Evolutionary conservation across 177 flowering plant species (phyloP).

Genomic region (Vitis hybrid): DNA sequence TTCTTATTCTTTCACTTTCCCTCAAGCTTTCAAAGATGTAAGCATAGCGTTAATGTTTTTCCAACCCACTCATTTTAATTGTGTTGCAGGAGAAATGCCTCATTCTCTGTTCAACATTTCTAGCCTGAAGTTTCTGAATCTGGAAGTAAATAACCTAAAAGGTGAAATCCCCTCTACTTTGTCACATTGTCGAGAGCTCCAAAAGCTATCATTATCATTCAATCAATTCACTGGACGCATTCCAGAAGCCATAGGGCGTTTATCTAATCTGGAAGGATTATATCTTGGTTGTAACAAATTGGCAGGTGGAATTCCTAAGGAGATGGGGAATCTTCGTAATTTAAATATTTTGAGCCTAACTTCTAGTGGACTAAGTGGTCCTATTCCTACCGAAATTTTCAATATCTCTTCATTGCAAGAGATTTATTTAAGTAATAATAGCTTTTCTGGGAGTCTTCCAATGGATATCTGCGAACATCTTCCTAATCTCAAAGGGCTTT

Average conservation of each 20-base stretch:
- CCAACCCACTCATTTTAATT: no score
- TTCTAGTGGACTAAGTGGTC: constrained; percentile 5
- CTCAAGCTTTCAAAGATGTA: no score
- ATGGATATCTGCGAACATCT: not conserved
- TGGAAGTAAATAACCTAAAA: not conserved
- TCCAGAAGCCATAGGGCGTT: constrained; percentile 16
- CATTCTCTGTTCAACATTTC: no score
- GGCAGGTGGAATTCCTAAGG: constrained; percentile 21
- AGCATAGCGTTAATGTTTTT: no score
- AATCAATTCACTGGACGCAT: constrained; percentile 11
- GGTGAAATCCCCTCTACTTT: constrained; percentile 21
- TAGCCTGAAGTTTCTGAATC: no score
- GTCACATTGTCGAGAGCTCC: constrained; percentile 4
- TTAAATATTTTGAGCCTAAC: constrained; percentile 6
- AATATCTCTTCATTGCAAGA: not conserved
- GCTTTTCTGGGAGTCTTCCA: constrained; percentile 1
- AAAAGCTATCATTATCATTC: not conserved
- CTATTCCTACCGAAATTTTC: constrained; percentile 11
- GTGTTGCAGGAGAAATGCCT: no score
- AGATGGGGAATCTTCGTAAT: constrained; percentile 14
- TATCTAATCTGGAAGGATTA: not conserved
- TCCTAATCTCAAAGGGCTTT: no score
- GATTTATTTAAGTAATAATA: not conserved
- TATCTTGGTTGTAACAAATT: constrained; percentile 17
- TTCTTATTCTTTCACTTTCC: no score